These are phyloP conservation scores for Picea glauca DNA, from an alignment of 75 land plant species.

Conservation along the genomic window DNA sequence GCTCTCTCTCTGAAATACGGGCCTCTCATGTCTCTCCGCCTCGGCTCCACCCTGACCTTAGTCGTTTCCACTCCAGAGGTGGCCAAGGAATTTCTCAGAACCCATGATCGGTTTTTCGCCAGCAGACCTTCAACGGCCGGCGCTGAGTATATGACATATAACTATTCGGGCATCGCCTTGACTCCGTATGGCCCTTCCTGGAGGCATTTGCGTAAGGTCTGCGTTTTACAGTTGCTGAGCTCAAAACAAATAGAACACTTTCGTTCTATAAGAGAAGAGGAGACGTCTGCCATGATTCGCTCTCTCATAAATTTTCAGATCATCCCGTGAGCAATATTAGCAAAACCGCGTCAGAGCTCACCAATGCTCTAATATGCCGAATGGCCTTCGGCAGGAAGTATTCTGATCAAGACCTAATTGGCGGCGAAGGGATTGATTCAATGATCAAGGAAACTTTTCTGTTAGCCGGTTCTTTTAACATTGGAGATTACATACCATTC, in stretches of 20 bases:
- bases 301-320: background rate
- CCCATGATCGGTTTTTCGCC: slow-evolving; percentile 19
- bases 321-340: too few species aligned
- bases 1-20: slow-evolving; percentile 14
- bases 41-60: slow-evolving; percentile 8
- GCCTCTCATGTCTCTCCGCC: slow-evolving; percentile 21
- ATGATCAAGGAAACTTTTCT: too few species aligned
- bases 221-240: slow-evolving; percentile 13
- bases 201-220: slow-evolving; percentile 19
- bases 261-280: slow-evolving; percentile 15
- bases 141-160: background rate
- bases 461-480: too few species aligned
- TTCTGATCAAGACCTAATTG: too few species aligned
- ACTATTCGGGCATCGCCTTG: slow-evolving; percentile 10
- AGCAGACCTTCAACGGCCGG: slow-evolving; percentile 5
- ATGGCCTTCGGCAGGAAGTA: too few species aligned
- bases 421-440: too few species aligned
- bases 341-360: too few species aligned
- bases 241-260: slow-evolving; percentile 13
- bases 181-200: slow-evolving; percentile 19
- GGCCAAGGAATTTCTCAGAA: slow-evolving; percentile 24
- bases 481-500: too few species aligned
- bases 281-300: slow-evolving; percentile 5
- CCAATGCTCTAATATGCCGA: too few species aligned
- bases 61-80: slow-evolving; percentile 21